Evolutionary conservation across 208 protist species (phyloP).

Genomic region (Leishmania arabica): DNA sequence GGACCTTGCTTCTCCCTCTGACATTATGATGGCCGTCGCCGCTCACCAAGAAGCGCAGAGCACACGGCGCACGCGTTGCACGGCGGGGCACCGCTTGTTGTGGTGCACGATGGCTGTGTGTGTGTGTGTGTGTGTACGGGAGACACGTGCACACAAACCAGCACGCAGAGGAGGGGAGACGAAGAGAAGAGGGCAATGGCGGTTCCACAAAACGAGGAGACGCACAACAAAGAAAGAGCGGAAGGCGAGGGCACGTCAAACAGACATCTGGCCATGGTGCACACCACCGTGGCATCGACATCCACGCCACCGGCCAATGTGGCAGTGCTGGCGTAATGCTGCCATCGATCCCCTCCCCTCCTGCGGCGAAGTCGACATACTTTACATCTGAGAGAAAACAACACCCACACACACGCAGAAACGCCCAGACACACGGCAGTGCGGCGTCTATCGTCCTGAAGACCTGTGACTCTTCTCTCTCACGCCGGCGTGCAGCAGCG

Average conservation of each 20-base stretch:
- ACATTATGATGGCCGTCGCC: background rate
- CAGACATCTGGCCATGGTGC: background rate
- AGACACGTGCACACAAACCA: background rate
- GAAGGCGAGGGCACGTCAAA: background rate
- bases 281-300: background rate
- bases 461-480: constrained; percentile 5
- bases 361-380: background rate
- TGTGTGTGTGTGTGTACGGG: background rate
- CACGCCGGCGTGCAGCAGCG: constrained; percentile 8
- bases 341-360: background rate
- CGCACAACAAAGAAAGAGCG: background rate
- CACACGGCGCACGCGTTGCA: background rate
- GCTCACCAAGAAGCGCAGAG: background rate
- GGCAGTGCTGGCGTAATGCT: background rate
- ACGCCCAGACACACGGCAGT: background rate
- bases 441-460: background rate
- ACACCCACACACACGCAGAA: background rate
- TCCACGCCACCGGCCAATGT: background rate
- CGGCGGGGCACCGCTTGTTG: background rate
- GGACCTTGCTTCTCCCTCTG: background rate
- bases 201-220: background rate
- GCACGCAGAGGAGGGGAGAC: background rate
- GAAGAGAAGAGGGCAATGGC: background rate
- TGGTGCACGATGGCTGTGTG: background rate
- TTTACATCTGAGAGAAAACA: constrained; percentile 5